Base-by-base conservation (phyloP, 75 land plant genomes). In the Picea glauca region DNA sequence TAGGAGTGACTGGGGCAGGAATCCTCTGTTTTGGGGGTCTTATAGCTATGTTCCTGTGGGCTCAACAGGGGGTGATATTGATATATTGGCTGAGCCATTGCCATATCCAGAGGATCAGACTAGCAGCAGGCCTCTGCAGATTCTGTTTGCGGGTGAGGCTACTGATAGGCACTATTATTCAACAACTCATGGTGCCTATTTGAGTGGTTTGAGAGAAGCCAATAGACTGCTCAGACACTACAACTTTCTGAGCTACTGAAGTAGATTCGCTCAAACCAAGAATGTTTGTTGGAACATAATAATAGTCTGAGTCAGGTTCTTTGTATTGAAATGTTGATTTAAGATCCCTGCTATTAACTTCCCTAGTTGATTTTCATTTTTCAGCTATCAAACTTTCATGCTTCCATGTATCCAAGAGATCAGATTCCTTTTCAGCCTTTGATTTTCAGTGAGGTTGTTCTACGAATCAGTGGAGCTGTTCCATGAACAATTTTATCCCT, bases 11-110 rank as follows among this genome's bases (percentile, higher is more conserved):
- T 84, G 85, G 85, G 83, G 78, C 17, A 76, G 58, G 31, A 72
- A 84, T 84, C 83, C 84, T 66, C 78, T 81, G 1, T 84, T 76
- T 64, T 58, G 73, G 30, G 85, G 85, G 20, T 84, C 85, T 31
- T 84, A 84, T 72, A 72, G 78, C 32, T 84, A 84, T 58, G 84
- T 84, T 5, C 79, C 83, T 23, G 63, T 76, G 13, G 85, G 83
- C 17, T 75, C 83, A 18, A 75, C 74, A 76, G 78, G 83, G 23
- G 62, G 32, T 9, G 85, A 84, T 57, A 84, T 84, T 17, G 85
- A 84, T n/a, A 20, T 20, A 35, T 15, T 81, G 15, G 82, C 83
- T 33, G 74, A 80, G 74, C 83, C 85, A 31, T 50, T 84, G 54
- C 85, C 85, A 61, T 68, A 20, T 68, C 3, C 23, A 38, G 72